Conservation (phyloP, 2,329 filamentous ascomycete genomes). For the Cercospora janseana region DNA sequence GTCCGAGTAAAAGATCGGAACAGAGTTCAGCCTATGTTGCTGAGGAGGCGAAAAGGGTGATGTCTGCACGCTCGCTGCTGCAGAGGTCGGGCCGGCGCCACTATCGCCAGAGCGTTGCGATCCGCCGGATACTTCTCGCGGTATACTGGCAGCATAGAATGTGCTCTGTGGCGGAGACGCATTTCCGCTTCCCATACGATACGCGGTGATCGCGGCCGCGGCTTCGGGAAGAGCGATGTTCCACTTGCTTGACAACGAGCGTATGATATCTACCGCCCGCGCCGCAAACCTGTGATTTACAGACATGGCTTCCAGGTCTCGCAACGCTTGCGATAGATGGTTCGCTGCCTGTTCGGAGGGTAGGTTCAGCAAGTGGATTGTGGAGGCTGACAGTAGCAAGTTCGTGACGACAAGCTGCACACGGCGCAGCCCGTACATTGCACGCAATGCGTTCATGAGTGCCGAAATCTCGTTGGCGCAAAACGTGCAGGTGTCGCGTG, state of each 20-base stretch:
- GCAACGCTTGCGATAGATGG: slow-evolving; percentile 45
- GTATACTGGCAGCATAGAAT: slow-evolving; percentile 36
- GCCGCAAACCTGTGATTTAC: slow-evolving; percentile 46
- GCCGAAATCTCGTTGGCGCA: slow-evolving; percentile 47
- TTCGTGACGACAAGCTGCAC: slow-evolving; percentile 42
- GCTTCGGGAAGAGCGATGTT: slow-evolving; percentile 44
- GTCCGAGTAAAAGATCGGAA: slow-evolving; percentile 32
- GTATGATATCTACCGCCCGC: slow-evolving; percentile 45
- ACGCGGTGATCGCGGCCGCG: slow-evolving; percentile 33
- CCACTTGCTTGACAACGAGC: slow-evolving; percentile 46
- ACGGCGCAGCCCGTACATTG: slow-evolving; percentile 45
- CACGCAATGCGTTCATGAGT: slow-evolving; percentile 44
- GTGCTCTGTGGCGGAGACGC: slow-evolving; percentile 29
- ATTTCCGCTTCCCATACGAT: slow-evolving; percentile 20
- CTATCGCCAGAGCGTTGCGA: slow-evolving; percentile 26
- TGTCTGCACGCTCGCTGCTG: slow-evolving; percentile 17
- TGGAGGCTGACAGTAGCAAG: slow-evolving; percentile 43
- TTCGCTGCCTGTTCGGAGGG: slow-evolving; percentile 39
- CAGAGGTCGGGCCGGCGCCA: not conserved
- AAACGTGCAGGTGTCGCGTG: slow-evolving; percentile 63
- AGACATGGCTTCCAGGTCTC: slow-evolving; percentile 45
- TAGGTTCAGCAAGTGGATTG: slow-evolving; percentile 48
- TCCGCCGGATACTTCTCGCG: slow-evolving; percentile 28
- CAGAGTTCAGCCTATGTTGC: slow-evolving; percentile 23
- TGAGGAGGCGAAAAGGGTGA: slow-evolving; percentile 30